Evolutionary conservation across 805 yeast species (phyloP).

Genomic region (Wickerhamiella dianesei): DNA sequence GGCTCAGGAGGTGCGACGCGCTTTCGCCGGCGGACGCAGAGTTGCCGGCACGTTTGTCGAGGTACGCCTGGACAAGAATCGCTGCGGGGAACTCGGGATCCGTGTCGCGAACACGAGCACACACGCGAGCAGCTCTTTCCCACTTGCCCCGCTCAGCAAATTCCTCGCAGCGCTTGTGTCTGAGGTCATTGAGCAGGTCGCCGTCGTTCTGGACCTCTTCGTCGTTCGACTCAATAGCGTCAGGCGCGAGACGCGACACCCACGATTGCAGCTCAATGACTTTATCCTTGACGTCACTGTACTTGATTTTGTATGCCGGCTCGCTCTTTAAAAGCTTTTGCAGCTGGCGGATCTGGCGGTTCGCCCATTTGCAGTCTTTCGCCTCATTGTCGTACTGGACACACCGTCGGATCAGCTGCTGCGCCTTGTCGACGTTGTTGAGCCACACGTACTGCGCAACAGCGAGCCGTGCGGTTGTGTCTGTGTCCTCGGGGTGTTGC

Average conservation of each 20-base stretch:
- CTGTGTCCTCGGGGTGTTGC: constrained; percentile 19
- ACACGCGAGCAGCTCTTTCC: constrained; percentile 20
- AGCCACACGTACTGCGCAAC: constrained; percentile 33
- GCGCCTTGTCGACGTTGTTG: constrained; percentile 38
- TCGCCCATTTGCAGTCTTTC: constrained; percentile 37
- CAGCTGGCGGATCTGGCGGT: constrained; percentile 19
- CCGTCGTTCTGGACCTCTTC: constrained; percentile 9
- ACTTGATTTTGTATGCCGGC: constrained; percentile 10
- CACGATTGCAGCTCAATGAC: constrained; percentile 7
- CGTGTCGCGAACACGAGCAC: constrained; percentile 19
- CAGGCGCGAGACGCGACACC: constrained; percentile 8
- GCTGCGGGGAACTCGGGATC: constrained; percentile 22
- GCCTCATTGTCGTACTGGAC: constrained; percentile 66
- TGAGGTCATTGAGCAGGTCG: constrained; percentile 14
- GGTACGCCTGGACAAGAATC: constrained; percentile 20
- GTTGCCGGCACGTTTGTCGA: constrained; percentile 17
- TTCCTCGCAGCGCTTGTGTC: constrained; percentile 18
- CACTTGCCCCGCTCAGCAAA: constrained; percentile 15
- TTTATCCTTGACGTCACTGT: constrained; percentile 6
- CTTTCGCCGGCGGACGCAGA: constrained; percentile 20
- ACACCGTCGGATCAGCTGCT: constrained; percentile 48
- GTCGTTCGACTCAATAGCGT: neutral
- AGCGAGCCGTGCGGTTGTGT: constrained; percentile 27
- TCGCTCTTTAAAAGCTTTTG: constrained; percentile 18
- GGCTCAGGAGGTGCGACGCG: constrained; percentile 6